Evolutionary conservation across 768 basidiomycete species (phyloP), one percentile per base, ranked within the genome.

Genomic region (Hydnum rufescens): DNA sequence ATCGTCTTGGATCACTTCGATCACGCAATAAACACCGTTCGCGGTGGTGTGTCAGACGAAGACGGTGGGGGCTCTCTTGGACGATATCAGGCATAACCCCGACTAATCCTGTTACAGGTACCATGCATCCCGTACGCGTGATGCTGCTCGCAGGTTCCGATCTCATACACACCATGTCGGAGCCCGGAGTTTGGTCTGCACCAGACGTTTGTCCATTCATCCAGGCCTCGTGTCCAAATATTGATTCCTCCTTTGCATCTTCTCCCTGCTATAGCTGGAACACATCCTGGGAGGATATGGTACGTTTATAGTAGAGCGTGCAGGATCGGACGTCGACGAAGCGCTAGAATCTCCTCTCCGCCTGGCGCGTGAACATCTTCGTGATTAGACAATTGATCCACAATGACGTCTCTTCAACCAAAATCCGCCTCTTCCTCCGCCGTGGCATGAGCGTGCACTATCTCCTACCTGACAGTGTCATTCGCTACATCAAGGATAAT

Each of bases 81-180:
- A 39, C 8, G 13, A 13, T 47, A 13, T 8, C 26, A 8, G 8
- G 44, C 13, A 47, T 26, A 13, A 13, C 25, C 44, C 8, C 26
- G 13, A 8, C 26, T 25, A 13, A 16, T 28, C 13, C 13, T 47
- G 44, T 26, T 28, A n/a, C 42, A 59, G 81, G 83, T 50, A 75
- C 86, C 68, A 75, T 74, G 59, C 75, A 80, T 56, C 69, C 74
- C 61, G 80, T 85, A 57, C 80, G 80, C 57, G 73, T 96, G 58
- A 86, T 97, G 82, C 76, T 99, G 39, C 76, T 99, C 51, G 95
- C 95, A 3, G 95, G 95, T n/a, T 90, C 86, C 6, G 95, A 99
- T 67, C 71, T 99, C 60, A 97, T 97, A 65, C 79, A 86, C 60
- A 95, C 90, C 26, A 96, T 99, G 82, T 86, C 85, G 58, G 90